These are phyloP conservation scores for Nakaseomyces bracarensis DNA, from an alignment of 1,139 yeast species.

Conservation along the genomic window DNA sequence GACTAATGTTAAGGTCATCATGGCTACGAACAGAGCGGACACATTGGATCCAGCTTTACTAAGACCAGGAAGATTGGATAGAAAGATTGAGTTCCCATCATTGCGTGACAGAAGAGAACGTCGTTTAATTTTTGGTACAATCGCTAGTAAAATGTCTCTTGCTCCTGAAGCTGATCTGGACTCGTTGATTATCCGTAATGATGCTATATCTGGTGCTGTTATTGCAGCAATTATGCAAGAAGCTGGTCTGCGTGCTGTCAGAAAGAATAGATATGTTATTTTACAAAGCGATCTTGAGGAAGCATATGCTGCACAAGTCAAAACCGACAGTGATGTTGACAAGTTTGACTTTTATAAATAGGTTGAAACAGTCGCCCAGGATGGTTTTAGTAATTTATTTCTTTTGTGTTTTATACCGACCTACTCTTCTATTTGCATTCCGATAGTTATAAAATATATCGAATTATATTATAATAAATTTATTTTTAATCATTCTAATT, in stretches of 20 bases:
- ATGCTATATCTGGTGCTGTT: constrained; percentile 93
- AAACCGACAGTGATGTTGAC: constrained; percentile 90
- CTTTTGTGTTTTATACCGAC: not conserved
- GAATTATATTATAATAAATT: constrained; percentile 1
- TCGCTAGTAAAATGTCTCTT: constrained; percentile 94
- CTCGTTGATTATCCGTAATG: constrained; percentile 88
- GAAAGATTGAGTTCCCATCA: constrained; percentile 95
- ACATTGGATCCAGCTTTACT: constrained; percentile 94
- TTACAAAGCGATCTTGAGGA: constrained; percentile 94
- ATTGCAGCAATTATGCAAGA: constrained; percentile 99
- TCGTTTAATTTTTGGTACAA: constrained; percentile 88
- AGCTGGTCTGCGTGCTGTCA: constrained; percentile 96
- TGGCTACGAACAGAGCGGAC: constrained; percentile 99
- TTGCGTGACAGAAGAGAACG: constrained; percentile 95
- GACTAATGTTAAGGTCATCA: constrained; percentile 90
- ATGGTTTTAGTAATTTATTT: not conserved
- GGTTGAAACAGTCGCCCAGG: constrained; percentile 4
- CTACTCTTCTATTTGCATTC: constrained; percentile 1
- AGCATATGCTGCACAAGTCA: constrained; percentile 94
- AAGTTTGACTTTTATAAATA: constrained; percentile 95
- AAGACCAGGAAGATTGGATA: constrained; percentile 97
- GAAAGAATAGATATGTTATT: constrained; percentile 95
- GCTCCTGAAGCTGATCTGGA: constrained; percentile 98
- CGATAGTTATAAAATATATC: constrained; percentile 1
- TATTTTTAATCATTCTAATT: not conserved